Conservation (phyloP, 768 basidiomycete genomes). For the Asterophora parasitica region DNA sequence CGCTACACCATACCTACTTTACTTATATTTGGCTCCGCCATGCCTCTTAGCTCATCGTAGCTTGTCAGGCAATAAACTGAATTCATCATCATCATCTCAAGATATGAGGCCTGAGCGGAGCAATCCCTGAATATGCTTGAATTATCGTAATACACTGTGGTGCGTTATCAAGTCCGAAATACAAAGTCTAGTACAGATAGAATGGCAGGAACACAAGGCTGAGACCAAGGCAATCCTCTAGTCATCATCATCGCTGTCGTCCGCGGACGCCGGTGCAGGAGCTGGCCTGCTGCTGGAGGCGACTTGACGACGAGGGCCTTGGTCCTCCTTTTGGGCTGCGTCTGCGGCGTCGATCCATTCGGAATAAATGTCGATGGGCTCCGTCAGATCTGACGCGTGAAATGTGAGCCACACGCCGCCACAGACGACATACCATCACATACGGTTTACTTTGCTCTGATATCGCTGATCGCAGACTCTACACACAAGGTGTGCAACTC, state of each 20-base stretch:
- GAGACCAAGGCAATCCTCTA: slow-evolving; percentile 18
- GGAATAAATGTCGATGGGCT: slow-evolving; percentile 85
- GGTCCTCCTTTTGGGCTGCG: slow-evolving; percentile 66
- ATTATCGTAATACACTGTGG: slow-evolving; percentile 11
- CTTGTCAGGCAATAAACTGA: no score
- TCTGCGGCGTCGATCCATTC: slow-evolving; percentile 91
- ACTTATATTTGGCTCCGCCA: no score
- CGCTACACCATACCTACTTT: no score
- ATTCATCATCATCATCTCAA: no score
- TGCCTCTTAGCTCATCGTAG: no score
- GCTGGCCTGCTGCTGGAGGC: slow-evolving; percentile 57
- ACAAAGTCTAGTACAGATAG: slow-evolving; percentile 12
- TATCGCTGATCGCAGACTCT: slow-evolving; percentile 84
- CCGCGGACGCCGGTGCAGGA: slow-evolving; percentile 37
- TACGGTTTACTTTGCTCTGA: slow-evolving; percentile 85
- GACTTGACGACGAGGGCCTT: slow-evolving; percentile 45
- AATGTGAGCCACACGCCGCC: slow-evolving; percentile 5
- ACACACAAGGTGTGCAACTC: slow-evolving; percentile 74
- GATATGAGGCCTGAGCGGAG: no score
- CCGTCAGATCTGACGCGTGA: slow-evolving; percentile 62
- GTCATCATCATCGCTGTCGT: slow-evolving; percentile 52
- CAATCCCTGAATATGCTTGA: slow-evolving; percentile 2
- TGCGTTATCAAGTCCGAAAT: slow-evolving; percentile 14
- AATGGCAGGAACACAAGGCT: slow-evolving; percentile 2
- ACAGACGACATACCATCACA: slow-evolving; percentile 20